Conservation (phyloP, 441 rosid genomes). For the Erodium moschatum region DNA sequence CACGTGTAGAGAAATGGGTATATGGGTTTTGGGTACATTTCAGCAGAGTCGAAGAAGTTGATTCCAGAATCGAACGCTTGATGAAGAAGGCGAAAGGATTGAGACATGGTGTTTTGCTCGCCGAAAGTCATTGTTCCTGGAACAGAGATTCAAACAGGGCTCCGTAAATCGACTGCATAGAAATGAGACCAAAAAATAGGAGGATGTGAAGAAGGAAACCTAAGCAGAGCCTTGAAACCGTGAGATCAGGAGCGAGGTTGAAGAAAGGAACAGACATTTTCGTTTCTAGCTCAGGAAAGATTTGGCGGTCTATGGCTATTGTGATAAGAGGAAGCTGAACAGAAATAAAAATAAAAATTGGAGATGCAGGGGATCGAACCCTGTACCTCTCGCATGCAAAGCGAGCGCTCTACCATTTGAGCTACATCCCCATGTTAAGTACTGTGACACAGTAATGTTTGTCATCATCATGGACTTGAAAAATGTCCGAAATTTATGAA, state of each 20-base stretch:
- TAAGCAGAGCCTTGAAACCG: conserved; percentile 52
- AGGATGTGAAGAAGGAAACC: conserved; percentile 20
- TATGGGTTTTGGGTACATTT: conserved; percentile 30
- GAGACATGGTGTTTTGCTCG: conserved; percentile 41
- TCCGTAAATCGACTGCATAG: not conserved
- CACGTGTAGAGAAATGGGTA: not conserved
- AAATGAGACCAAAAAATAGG: not conserved
- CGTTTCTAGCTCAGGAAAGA: not conserved
- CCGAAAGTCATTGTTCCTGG: conserved; percentile 66
- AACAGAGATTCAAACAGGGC: not conserved
- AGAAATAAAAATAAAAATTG: not conserved
- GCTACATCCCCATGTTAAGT: conserved; percentile 13
- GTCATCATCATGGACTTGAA: too few species aligned
- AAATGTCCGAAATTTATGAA: too few species aligned
- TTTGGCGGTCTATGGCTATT: not conserved
- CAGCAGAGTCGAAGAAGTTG: conserved; percentile 67
- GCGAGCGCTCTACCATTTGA: conserved; percentile 24
- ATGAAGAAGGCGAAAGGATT: conserved; percentile 54
- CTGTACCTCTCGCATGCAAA: conserved; percentile 2
- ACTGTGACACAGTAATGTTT: too few species aligned
- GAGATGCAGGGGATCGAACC: too few species aligned
- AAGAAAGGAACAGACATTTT: conserved; percentile 40
- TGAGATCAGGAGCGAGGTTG: conserved; percentile 39
- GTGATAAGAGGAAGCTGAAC: not conserved
- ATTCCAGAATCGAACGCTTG: conserved; percentile 44